phyloP scores from a whole-genome alignment of 345 rosid species.

The Eutrema japonicum region DNA sequence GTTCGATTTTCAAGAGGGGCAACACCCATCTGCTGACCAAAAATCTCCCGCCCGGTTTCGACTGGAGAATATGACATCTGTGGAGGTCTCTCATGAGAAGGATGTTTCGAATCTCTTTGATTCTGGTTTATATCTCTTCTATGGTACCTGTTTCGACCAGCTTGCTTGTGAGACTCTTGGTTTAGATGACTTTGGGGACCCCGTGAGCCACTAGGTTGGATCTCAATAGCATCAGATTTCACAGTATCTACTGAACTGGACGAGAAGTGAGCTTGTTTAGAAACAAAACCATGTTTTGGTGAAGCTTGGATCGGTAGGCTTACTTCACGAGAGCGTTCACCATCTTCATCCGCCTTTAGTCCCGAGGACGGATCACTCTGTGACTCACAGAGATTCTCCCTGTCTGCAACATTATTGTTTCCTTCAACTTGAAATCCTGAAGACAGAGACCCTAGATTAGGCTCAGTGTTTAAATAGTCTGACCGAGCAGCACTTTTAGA shows the following conservation, averaged over 20 bases:
- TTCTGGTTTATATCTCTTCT: conserved; percentile 46
- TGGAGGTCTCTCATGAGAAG: conserved; percentile 53
- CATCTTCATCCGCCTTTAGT: conserved; percentile 43
- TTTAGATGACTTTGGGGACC: conserved; percentile 48
- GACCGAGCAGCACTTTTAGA: conserved; percentile 22
- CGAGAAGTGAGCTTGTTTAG: conserved; percentile 41
- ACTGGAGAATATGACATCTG: conserved; percentile 42
- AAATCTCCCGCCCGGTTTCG: conserved; percentile 37
- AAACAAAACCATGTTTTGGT: conserved; percentile 37
- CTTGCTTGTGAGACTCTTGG: conserved; percentile 35
- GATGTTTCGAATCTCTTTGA: conserved; percentile 53
- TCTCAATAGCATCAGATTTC: conserved; percentile 52
- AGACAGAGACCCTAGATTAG: conserved; percentile 3
- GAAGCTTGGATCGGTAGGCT: conserved; percentile 44
- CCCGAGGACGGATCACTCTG: conserved; percentile 52
- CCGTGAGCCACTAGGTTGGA: conserved; percentile 41
- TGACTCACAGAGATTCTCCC: conserved; percentile 51
- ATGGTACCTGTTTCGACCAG: conserved; percentile 47
- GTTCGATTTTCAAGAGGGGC: conserved; percentile 37
- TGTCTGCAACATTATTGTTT: conserved; percentile 31
- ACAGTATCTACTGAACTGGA: conserved; percentile 44
- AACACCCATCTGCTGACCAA: conserved; percentile 46
- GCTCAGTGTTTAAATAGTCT: conserved; percentile 16
- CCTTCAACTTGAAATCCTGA: conserved; percentile 33
- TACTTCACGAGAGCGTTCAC: conserved; percentile 46